Conservation (phyloP, 805 yeast genomes). For the Clavispora santaluciae region DNA sequence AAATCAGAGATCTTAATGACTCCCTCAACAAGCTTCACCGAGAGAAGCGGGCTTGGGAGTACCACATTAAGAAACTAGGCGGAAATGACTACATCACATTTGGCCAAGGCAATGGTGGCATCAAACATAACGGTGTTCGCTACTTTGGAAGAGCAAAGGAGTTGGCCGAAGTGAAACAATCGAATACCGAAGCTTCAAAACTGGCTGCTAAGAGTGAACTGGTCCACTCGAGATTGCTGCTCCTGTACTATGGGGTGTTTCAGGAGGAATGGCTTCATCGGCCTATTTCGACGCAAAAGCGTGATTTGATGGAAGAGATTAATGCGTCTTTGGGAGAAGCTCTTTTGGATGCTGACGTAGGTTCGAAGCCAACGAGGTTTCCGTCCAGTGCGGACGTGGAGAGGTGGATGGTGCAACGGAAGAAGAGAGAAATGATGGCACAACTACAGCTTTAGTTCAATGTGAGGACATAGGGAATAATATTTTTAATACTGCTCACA, state of each 20-base stretch:
- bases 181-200: constrained; percentile 11
- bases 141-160: constrained; percentile 85
- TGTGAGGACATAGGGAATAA: too few species aligned
- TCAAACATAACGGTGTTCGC: constrained; percentile 48
- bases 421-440: constrained; percentile 39
- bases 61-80: constrained; percentile 62
- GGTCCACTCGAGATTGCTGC: constrained; percentile 4
- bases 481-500: too few species aligned
- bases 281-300: constrained; percentile 3
- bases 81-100: constrained; percentile 59
- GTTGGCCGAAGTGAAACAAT: constrained; percentile 57
- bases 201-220: constrained; percentile 19
- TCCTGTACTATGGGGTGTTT: constrained; percentile 41
- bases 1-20: constrained; percentile 71
- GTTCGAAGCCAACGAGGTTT: constrained; percentile 1
- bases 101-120: constrained; percentile 19
- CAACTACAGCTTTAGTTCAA: constrained; percentile 15
- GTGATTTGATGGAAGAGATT: constrained; percentile 9
- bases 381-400: constrained; percentile 41
- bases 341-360: not conserved
- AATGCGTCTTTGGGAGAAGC: constrained; percentile 11
- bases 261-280: constrained; percentile 19
- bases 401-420: constrained; percentile 40
- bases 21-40: constrained; percentile 58
- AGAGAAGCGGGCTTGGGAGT: constrained; percentile 77